Percentiles rank a stretch among this genome's conserved stretches.
Evolutionary conservation across 2,329 filamentous ascomycete genomes (phyloP).

Genomic region (Epichloe amarillans): DNA sequence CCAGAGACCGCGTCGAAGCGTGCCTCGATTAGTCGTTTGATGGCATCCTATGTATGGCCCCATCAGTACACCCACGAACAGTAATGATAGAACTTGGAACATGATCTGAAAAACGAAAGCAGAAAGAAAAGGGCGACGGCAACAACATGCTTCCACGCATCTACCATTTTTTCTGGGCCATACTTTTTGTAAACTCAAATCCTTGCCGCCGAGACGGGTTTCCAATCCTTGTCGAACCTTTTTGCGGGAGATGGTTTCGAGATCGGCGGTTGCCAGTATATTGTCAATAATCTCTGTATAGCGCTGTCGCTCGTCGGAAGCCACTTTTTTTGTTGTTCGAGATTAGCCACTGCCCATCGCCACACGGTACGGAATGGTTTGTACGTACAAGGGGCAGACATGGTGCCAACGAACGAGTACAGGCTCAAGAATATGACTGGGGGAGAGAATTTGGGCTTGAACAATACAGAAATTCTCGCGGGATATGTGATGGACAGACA

Average conservation of each 20-base stretch:
- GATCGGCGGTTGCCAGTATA: constrained; percentile 43
- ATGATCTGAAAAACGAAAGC: background rate
- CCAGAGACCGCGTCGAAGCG: constrained; percentile 59
- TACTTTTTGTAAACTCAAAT: constrained; percentile 45
- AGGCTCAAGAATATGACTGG: background rate
- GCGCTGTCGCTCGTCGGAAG: constrained; percentile 32
- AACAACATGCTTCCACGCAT: too few species aligned
- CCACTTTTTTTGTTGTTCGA: constrained; percentile 28
- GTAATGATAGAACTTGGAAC: background rate
- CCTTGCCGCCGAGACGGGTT: constrained; percentile 38
- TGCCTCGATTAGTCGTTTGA: constrained; percentile 59
- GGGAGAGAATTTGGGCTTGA: background rate
- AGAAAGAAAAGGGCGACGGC: background rate
- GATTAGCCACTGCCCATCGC: background rate
- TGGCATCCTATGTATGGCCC: constrained; percentile 42
- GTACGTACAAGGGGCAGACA: constrained; percentile 14
- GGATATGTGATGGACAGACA: background rate
- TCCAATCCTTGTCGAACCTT: constrained; percentile 47
- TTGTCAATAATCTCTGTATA: constrained; percentile 48
- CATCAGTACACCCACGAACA: background rate
- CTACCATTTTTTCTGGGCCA: too few species aligned
- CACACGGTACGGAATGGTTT: background rate
- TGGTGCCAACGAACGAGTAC: constrained; percentile 5
- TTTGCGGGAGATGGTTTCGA: constrained; percentile 50
- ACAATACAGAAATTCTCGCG: background rate